Conservation (phyloP, 2,329 filamentous ascomycete genomes). For the Pyrenochaeta sp. region DNA sequence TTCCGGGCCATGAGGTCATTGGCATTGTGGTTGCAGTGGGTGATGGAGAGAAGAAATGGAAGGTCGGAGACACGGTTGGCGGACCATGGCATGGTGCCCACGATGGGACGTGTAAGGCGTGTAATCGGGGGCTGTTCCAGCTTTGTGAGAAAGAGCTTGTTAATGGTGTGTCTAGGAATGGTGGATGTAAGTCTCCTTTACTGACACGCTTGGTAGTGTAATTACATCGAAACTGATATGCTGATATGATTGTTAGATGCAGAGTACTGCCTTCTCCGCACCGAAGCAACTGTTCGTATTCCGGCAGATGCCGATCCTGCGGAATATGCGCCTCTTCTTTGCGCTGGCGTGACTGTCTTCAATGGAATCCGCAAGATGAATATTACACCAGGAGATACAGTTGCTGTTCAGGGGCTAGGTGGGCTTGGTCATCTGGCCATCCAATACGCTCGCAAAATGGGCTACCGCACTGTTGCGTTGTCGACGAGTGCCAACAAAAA, state of each 20-base stretch:
- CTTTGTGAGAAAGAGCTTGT: conserved; percentile 69
- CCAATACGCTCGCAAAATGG: conserved; percentile 61
- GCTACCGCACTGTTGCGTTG: conserved; percentile 60
- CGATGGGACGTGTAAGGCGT: conserved; percentile 67
- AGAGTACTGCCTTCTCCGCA: conserved; percentile 67
- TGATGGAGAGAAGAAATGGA: conserved; percentile 63
- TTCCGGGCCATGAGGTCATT: conserved; percentile 76
- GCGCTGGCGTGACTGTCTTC: conserved; percentile 61
- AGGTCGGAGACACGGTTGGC: conserved; percentile 71
- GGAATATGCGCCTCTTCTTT: conserved; percentile 55
- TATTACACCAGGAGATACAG: conserved; percentile 53
- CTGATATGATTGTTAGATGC: conserved; percentile 49
- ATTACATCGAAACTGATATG: not conserved
- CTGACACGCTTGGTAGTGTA: not conserved
- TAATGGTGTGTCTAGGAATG: conserved; percentile 71
- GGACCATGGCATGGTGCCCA: conserved; percentile 74
- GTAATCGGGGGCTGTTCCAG: conserved; percentile 70
- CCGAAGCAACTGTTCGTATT: conserved; percentile 66
- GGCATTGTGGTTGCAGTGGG: conserved; percentile 71
- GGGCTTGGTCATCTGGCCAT: conserved; percentile 62
- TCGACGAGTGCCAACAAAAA: conserved; percentile 60
- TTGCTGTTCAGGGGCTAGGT: conserved; percentile 62
- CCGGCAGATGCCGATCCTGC: conserved; percentile 57
- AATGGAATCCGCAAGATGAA: conserved; percentile 60
- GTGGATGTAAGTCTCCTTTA: conserved; percentile 63